Percentiles rank a stretch among this genome's conserved stretches.
Conservation (phyloP, 2,329 filamentous ascomycete genomes). For the Sclerotiophoma versabilis region DNA sequence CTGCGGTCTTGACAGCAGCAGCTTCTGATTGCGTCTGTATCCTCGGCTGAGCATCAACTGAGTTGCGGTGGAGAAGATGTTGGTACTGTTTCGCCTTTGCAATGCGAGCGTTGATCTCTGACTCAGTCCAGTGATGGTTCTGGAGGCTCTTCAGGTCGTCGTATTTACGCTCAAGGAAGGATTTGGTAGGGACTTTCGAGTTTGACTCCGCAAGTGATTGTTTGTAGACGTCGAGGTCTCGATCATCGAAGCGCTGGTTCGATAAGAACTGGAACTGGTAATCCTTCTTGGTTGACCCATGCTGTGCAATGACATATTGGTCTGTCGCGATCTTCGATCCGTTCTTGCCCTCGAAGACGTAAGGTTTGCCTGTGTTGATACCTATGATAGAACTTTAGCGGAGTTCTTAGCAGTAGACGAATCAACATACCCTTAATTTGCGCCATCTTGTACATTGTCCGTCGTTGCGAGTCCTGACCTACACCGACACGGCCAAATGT, state of each 20-base stretch:
- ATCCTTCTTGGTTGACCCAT: conserved; percentile 82
- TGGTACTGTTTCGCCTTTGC: conserved; percentile 65
- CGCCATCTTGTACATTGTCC: conserved; percentile 85
- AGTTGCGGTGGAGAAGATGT: conserved; percentile 67
- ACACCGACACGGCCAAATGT: conserved; percentile 88
- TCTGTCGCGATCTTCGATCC: conserved; percentile 83
- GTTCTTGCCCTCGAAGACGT: conserved; percentile 77
- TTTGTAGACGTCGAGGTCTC: conserved; percentile 83
- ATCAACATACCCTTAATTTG: conserved; percentile 75
- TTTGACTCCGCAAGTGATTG: conserved; percentile 73
- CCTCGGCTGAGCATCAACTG: conserved; percentile 65
- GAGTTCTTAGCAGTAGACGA: not conserved
- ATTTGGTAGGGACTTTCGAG: conserved; percentile 75
- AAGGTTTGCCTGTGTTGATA: conserved; percentile 80
- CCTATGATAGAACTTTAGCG: conserved; percentile 58
- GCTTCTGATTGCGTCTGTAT: conserved; percentile 62
- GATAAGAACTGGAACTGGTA: conserved; percentile 94
- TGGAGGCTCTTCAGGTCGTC: conserved; percentile 81
- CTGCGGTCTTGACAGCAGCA: conserved; percentile 82
- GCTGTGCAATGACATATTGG: conserved; percentile 80
- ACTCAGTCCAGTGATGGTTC: conserved; percentile 81
- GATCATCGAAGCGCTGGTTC: conserved; percentile 82
- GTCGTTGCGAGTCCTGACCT: conserved; percentile 75
- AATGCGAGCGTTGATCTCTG: conserved; percentile 81
- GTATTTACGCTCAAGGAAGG: conserved; percentile 73